phyloP scores from a whole-genome alignment of 2,329 filamentous ascomycete genomes.

The Elsinoe arachidis region DNA sequence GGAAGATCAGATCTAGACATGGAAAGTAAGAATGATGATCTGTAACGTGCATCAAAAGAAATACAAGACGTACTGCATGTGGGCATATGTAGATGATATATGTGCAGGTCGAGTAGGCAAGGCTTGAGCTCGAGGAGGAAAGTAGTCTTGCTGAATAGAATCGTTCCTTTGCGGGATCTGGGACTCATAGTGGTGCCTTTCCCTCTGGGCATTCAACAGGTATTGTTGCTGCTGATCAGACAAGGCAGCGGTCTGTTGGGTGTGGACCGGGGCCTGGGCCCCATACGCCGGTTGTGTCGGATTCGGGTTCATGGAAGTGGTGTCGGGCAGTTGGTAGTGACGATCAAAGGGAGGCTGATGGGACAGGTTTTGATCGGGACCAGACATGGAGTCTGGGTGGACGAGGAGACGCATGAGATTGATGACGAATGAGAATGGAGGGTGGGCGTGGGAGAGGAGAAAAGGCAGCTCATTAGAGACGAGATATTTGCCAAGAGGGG shows the following conservation, averaged over 20 bases:
- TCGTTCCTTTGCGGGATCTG: constrained; percentile 2
- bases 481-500: constrained; percentile 3
- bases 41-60: not conserved
- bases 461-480: not conserved
- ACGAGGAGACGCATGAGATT: constrained; percentile 8
- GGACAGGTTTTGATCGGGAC: not conserved
- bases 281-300: constrained; percentile 6
- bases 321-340: not conserved
- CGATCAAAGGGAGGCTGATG: constrained; percentile 10
- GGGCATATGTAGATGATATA: not conserved
- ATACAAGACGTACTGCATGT: constrained; percentile 6
- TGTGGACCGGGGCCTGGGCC: not conserved
- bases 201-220: constrained; percentile 2
- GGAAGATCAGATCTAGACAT: constrained; percentile 11
- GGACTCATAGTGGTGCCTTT: constrained; percentile 7
- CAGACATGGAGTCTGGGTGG: constrained; percentile 10
- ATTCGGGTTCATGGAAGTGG: constrained; percentile 7
- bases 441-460: not conserved
- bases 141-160: constrained; percentile 7
- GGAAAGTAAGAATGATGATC: constrained; percentile 6
- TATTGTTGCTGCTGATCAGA: constrained; percentile 12
- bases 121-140: constrained; percentile 4
- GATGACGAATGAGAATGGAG: constrained; percentile 2
- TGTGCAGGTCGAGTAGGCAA: constrained; percentile 9
- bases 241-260: not conserved